Conservation (phyloP, 139 green algal species). For the Closterium sp. region DNA sequence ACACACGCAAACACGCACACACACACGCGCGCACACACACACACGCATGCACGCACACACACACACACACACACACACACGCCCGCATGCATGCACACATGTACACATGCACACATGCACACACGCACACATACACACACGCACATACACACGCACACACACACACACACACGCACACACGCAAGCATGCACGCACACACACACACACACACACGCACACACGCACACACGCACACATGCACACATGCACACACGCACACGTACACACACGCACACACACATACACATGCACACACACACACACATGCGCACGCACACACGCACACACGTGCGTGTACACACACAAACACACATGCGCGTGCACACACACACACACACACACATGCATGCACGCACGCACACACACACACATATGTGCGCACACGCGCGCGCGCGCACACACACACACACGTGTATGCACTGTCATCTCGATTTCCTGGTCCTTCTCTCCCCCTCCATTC, state of each 20-base stretch:
- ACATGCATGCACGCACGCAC: neutral
- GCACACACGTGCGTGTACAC: neutral
- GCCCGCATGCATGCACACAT: neutral
- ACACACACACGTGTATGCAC: neutral
- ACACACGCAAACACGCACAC: neutral
- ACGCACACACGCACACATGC: neutral
- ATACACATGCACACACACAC: neutral
- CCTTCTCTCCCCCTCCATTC: too few species aligned
- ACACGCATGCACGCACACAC: neutral
- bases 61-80: neutral
- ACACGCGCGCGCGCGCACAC: neutral
- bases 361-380: neutral
- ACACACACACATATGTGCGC: neutral
- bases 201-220: neutral
- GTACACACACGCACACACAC: neutral
- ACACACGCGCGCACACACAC: neutral
- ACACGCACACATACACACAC: neutral
- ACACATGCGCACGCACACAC: neutral
- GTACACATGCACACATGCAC: neutral
- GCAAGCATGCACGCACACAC: neutral
- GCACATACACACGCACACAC: neutral
- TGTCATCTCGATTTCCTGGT: too few species aligned
- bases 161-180: neutral
- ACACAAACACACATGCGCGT: neutral
- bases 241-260: neutral